phyloP scores from a whole-genome alignment of 2,329 filamentous ascomycete species.

The Fusarium nisikadoi region DNA sequence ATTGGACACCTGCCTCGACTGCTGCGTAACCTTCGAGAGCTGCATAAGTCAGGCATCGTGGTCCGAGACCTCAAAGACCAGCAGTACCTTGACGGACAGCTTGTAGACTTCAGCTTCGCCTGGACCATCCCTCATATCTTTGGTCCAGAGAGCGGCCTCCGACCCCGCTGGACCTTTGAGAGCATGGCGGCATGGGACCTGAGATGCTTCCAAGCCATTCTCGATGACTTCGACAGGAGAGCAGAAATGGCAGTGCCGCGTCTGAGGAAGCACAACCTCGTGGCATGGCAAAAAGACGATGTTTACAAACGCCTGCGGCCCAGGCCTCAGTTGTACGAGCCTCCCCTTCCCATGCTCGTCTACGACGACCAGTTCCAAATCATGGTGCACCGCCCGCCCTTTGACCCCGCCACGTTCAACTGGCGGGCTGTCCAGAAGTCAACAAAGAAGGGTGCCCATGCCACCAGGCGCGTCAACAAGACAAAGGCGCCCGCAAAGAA shows the following conservation, averaged over 20 bases:
- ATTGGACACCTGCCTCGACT: background rate
- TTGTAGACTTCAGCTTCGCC: constrained; percentile 15
- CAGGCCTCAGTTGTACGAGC: background rate
- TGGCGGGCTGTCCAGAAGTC: background rate
- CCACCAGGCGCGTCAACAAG: background rate
- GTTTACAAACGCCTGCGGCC: background rate
- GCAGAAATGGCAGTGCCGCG: background rate
- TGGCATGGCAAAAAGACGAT: background rate
- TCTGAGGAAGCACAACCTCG: background rate
- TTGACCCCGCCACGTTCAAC: constrained; percentile 11
- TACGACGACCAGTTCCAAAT: accelerated
- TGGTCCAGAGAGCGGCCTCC: background rate
- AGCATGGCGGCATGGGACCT: constrained; percentile 30
- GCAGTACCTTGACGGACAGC: constrained; percentile 12
- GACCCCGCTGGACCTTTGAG: constrained; percentile 7
- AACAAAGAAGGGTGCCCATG: background rate
- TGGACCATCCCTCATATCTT: constrained; percentile 25
- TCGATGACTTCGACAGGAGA: background rate
- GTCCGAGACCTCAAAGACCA: constrained; percentile 9
- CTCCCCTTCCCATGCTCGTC: background rate
- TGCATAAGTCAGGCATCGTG: constrained; percentile 26
- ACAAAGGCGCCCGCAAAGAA: background rate
- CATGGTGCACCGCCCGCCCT: constrained; percentile 2
- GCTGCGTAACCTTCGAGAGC: background rate
- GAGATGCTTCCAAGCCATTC: background rate